Evolutionary conservation across 495 filamentous ascomycete species (phyloP), one percentile per base, ranked within the genome.

Genomic region (Annulohypoxylon maeteangense): DNA sequence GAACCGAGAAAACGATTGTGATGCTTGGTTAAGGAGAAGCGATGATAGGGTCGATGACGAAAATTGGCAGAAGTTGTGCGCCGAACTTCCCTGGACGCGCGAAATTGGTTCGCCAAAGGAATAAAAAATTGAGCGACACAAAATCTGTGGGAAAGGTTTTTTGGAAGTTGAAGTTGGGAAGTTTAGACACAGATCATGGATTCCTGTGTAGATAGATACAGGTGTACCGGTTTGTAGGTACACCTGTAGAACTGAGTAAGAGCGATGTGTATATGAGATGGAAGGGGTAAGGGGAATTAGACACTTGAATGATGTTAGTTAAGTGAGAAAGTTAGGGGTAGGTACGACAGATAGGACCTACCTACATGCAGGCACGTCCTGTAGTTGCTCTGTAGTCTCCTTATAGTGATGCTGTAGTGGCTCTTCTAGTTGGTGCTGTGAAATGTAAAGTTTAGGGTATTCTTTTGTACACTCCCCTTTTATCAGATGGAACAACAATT

Each of bases 21-120:
- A 23, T 51, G 23, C 32, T 71, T 67, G 36, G 44, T 36, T 40
- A 57, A 57, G 40, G 38, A 59, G 27, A 60, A 18, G 45, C n/a
- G 38, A 25, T 34, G 32, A 25, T 27, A 47, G 36, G 34, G 14
- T 11, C 22, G 18, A 53, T 4, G 32, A 38, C n/a, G 53, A 42
- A 18, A 44, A 42, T 16, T 11, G 55, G 22, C 69, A 38, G 14
- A 27, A 66, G 47, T 48, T 47, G 47, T 65, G 48, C 48, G 47
- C 36, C 55, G 57, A 25, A n/a, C 11, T 29, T 51, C 23, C 23
- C 10, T 51, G 11, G 12, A 6, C 47, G 47, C 12, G 22, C 47
- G 12, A 29, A 25, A 29, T 51, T 51, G 12, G 23, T 3, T 29
- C 23, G 23, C 12, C 47, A 12, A 51, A 51, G 23, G 23, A 29